Evolutionary conservation across 345 rosid species (phyloP).

Genomic region (Salix dunnii): DNA sequence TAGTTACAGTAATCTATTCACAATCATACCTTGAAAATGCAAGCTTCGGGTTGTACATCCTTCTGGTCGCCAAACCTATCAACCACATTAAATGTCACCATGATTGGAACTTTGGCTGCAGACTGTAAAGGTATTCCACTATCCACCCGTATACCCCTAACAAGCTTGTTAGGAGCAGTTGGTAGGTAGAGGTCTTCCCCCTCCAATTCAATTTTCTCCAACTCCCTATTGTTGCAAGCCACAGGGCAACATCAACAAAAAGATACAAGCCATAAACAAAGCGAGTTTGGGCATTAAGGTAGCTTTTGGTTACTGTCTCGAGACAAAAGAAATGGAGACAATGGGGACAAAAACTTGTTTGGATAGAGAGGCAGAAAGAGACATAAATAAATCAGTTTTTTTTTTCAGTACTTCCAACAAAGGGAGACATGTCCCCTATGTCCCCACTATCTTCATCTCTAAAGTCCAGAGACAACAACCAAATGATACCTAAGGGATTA

Average conservation of each 20-base stretch:
- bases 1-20: neutral
- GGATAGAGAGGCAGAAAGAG: no score
- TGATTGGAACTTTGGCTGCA: slow-evolving; percentile 96
- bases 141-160: slow-evolving; percentile 78
- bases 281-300: slow-evolving; percentile 1
- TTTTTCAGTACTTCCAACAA: no score
- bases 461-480: no score
- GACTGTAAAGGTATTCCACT: slow-evolving; percentile 99
- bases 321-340: no score
- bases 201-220: slow-evolving; percentile 84
- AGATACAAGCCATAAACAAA: slow-evolving; percentile 6
- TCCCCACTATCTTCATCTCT: no score
- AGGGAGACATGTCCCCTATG: no score
- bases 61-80: slow-evolving; percentile 70
- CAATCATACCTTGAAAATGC: slow-evolving; percentile 85
- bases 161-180: slow-evolving; percentile 89
- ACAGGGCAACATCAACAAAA: slow-evolving; percentile 10
- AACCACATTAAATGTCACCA: slow-evolving; percentile 86
- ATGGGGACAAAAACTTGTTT: no score
- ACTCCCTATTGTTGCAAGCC: slow-evolving; percentile 52
- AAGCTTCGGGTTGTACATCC: slow-evolving; percentile 79
- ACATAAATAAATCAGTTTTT: no score
- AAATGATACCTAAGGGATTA: neutral
- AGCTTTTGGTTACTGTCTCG: no score
- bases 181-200: slow-evolving; percentile 94